Evolutionary conservation across 73 alveolate genomes (phyloP).

Genomic region (Blepharisma stoltei): DNA sequence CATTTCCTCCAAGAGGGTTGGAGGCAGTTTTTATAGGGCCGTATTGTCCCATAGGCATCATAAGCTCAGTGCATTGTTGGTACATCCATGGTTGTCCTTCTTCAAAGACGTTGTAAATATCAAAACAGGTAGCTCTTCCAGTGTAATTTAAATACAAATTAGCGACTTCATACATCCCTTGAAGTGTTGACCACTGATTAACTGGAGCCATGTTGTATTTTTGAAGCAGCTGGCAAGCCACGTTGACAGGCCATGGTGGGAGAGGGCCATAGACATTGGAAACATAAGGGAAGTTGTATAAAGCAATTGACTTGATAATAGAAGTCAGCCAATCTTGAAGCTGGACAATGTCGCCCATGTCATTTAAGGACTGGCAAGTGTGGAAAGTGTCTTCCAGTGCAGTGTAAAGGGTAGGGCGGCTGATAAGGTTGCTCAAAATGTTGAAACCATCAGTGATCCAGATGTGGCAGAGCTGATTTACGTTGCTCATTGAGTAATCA

Average conservation of each 20-base stretch:
- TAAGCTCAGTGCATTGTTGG: constrained; percentile 4
- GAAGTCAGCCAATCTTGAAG: background rate
- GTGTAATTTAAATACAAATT: background rate
- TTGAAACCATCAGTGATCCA: constrained; percentile 2
- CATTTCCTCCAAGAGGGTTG: background rate
- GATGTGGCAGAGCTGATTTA: too few species aligned
- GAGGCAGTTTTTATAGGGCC: background rate
- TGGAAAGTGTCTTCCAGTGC: background rate
- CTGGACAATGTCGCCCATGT: background rate
- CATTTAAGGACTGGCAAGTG: background rate
- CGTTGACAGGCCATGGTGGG: background rate
- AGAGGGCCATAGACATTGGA: background rate
- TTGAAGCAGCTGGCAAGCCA: background rate
- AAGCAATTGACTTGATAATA: background rate
- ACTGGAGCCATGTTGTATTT: background rate
- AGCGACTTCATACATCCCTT: background rate
- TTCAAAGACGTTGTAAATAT: background rate
- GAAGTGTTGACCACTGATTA: background rate
- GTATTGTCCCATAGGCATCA: background rate
- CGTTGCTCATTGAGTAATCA: too few species aligned
- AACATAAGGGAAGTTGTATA: background rate
- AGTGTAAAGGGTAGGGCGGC: background rate
- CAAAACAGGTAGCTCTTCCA: background rate
- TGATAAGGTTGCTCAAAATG: background rate
- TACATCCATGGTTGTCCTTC: background rate